Evolutionary conservation across 192 early-diverging fungal species (phyloP).

Genomic region (Powellomyces hirtus): DNA sequence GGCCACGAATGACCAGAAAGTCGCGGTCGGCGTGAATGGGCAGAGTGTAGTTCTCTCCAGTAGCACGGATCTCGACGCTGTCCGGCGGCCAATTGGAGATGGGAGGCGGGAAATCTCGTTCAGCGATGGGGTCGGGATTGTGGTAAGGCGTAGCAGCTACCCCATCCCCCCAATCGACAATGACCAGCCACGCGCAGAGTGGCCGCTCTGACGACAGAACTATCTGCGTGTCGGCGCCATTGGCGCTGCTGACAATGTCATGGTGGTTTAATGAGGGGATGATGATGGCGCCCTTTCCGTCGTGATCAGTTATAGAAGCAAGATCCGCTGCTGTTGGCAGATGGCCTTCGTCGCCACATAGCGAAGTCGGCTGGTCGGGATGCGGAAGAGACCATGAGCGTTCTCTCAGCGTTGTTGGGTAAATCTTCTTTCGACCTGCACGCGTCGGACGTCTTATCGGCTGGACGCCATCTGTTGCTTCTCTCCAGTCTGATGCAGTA

Average conservation of each 20-base stretch:
- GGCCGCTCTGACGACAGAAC: background rate
- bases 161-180: conserved; percentile 9
- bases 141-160: background rate
- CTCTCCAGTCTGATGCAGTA: background rate
- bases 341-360: conserved; percentile 2
- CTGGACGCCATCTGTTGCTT: background rate
- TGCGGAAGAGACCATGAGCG: background rate
- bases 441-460: background rate
- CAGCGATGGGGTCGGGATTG: background rate
- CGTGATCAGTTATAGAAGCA: background rate
- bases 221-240: background rate
- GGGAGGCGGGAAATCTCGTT: background rate
- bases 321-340: background rate
- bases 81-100: background rate
- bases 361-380: background rate
- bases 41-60: background rate
- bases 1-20: background rate
- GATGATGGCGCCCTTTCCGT: background rate
- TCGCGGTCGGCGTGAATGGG: background rate
- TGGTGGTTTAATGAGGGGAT: background rate
- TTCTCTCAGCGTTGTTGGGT: background rate
- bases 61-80: background rate
- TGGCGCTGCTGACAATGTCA: background rate
- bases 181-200: conserved; percentile 16
- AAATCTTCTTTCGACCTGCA: background rate